Evolutionary conservation across 1,284 basidiomycete genomes (phyloP).

Genomic region (Ceratobasidium sp.): DNA sequence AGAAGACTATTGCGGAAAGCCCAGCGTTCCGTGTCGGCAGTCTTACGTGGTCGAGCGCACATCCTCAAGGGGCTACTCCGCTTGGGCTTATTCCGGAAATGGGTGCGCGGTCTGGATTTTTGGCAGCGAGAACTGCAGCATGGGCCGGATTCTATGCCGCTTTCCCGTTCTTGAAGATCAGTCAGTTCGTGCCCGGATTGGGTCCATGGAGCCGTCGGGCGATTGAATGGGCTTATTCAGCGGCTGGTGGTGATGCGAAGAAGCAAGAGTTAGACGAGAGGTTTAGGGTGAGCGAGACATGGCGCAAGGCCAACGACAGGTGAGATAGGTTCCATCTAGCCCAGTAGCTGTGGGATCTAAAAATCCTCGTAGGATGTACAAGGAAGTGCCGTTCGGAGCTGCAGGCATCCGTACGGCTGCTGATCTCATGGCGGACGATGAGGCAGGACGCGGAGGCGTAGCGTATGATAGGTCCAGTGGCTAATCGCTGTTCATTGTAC

Average conservation of each 20-base stretch:
- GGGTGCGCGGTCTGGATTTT: slow-evolving; percentile 44
- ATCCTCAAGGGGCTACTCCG: slow-evolving; percentile 48
- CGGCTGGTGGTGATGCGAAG: slow-evolving; percentile 39
- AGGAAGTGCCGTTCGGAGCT: slow-evolving; percentile 43
- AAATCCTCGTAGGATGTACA: slow-evolving; percentile 31
- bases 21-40: slow-evolving; percentile 49
- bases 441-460: slow-evolving; percentile 38
- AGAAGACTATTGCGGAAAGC: slow-evolving; percentile 44
- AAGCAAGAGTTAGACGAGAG: slow-evolving; percentile 37
- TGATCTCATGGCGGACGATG: slow-evolving; percentile 42
- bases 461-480: slow-evolving; percentile 27
- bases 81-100: slow-evolving; percentile 48
- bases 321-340: neutral
- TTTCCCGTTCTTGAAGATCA: slow-evolving; percentile 48
- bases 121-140: slow-evolving; percentile 44
- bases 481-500: neutral
- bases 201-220: slow-evolving; percentile 47
- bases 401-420: slow-evolving; percentile 42
- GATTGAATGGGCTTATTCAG: slow-evolving; percentile 41
- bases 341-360: neutral
- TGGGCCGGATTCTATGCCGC: slow-evolving; percentile 47
- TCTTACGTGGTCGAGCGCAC: slow-evolving; percentile 46
- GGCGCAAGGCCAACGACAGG: slow-evolving; percentile 40
- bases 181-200: slow-evolving; percentile 32
- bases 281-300: slow-evolving; percentile 37